Percentiles rank a stretch among this genome's conserved stretches.
phyloP scores from a whole-genome alignment of 202 grass and related monocot species.

The Panicum hallii region DNA sequence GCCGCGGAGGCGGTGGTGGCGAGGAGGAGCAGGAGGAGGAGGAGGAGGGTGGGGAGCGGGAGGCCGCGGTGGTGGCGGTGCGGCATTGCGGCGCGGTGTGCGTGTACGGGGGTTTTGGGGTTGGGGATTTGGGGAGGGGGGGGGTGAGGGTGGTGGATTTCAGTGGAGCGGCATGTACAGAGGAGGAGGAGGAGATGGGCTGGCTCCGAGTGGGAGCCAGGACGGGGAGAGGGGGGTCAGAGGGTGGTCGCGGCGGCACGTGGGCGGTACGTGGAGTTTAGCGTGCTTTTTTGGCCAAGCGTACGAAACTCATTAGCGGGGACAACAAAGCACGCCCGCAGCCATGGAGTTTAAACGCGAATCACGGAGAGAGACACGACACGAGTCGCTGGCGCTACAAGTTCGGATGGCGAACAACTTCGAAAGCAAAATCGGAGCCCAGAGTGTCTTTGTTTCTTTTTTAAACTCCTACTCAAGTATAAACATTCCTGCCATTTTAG shows the following conservation, averaged over 20 bases:
- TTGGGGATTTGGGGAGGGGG: neutral
- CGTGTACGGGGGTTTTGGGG: constrained; percentile 5
- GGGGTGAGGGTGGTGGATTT: constrained; percentile 39
- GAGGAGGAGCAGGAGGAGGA: neutral
- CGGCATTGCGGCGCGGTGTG: constrained; percentile 36
- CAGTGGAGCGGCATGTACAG: constrained; percentile 37
- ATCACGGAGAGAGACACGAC: neutral
- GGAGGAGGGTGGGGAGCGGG: neutral
- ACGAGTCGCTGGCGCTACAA: neutral
- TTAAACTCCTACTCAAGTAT: no score
- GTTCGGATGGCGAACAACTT: neutral
- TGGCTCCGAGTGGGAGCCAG: neutral
- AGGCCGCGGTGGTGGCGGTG: neutral
- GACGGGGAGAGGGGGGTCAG: neutral
- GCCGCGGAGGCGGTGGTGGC: neutral
- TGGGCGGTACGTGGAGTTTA: constrained; percentile 42
- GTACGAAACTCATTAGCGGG: neutral
- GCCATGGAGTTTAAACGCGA: neutral
- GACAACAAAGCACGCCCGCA: neutral
- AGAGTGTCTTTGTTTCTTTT: no score
- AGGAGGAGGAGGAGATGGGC: neutral
- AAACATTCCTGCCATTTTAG: neutral
- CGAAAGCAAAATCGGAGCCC: neutral
- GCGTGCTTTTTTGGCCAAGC: neutral
- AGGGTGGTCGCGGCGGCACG: constrained; percentile 51